A percentile compares a stretch with the other conserved stretches of the same genome.
Conservation (phyloP, 495 filamentous ascomycete species). For the Penicillium waksmanii region DNA sequence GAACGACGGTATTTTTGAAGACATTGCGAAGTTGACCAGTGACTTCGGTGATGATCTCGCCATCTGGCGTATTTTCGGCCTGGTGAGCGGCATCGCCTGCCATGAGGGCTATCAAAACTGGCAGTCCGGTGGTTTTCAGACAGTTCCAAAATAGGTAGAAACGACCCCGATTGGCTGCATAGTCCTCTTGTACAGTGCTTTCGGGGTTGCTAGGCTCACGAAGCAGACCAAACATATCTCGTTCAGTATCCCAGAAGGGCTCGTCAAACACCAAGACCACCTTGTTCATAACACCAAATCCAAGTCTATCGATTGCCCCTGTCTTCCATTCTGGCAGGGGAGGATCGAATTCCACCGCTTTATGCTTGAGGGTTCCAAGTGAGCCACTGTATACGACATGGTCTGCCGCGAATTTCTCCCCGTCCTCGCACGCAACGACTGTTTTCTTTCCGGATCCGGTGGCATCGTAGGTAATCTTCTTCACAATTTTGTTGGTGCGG, state of each 20-base stretch:
- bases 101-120: slow-evolving; percentile 91
- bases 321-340: slow-evolving; percentile 83
- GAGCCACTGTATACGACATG: slow-evolving; percentile 86
- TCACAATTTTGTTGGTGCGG: slow-evolving; percentile 68
- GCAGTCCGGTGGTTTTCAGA: slow-evolving; percentile 82
- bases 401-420: slow-evolving; percentile 77
- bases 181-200: slow-evolving; percentile 64
- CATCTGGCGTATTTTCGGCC: slow-evolving; percentile 74
- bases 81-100: slow-evolving; percentile 92
- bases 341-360: slow-evolving; percentile 75
- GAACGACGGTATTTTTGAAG: slow-evolving; percentile 64
- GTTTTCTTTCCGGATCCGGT: slow-evolving; percentile 47
- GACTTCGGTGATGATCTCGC: slow-evolving; percentile 76
- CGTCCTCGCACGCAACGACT: slow-evolving; percentile 77
- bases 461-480: slow-evolving; percentile 67
- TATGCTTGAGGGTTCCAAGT: slow-evolving; percentile 84
- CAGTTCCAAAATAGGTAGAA: slow-evolving; percentile 99
- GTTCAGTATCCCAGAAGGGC: slow-evolving; percentile 89
- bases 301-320: slow-evolving; percentile 81
- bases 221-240: slow-evolving; percentile 93
- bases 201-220: slow-evolving; percentile 62
- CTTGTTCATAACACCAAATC: slow-evolving; percentile 95
- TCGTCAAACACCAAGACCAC: slow-evolving; percentile 87
- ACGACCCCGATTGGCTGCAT: slow-evolving; percentile 68
- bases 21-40: slow-evolving; percentile 71